These are phyloP conservation scores for Rhizopogon rudus DNA, from an alignment of 768 basidiomycete genomes.

Conservation along the genomic window DNA sequence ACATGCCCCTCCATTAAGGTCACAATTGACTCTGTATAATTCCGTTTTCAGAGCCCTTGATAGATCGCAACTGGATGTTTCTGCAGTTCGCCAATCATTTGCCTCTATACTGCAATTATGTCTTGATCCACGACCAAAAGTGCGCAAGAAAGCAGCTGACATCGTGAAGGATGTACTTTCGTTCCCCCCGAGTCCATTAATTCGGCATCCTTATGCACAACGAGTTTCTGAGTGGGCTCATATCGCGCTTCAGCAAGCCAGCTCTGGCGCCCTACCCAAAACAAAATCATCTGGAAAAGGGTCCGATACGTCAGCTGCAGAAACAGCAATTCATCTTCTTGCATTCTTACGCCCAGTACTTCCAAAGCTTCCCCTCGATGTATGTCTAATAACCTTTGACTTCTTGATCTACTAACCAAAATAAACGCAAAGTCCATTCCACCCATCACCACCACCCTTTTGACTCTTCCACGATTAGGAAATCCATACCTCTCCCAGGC, in stretches of 20 bases:
- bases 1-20: constrained; percentile 79
- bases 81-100: constrained; percentile 75
- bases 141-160: constrained; percentile 87
- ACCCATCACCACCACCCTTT: constrained; percentile 61
- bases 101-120: constrained; percentile 78
- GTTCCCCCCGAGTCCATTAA: constrained; percentile 70
- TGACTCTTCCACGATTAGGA: constrained; percentile 80
- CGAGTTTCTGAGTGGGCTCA: constrained; percentile 78
- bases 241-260: constrained; percentile 59
- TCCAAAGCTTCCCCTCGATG: constrained; percentile 57
- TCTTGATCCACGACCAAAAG: constrained; percentile 89
- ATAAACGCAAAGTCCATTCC: constrained; percentile 57
- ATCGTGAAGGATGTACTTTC: constrained; percentile 73
- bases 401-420: constrained; percentile 10
- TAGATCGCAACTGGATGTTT: constrained; percentile 59
- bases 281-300: constrained; percentile 51
- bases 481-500: constrained; percentile 88
- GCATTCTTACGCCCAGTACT: constrained; percentile 65
- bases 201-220: constrained; percentile 82
- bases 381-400: constrained; percentile 34
- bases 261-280: constrained; percentile 54
- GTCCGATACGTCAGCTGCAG: constrained; percentile 52
- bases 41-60: constrained; percentile 68
- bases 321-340: constrained; percentile 75
- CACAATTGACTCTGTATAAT: constrained; percentile 76